phyloP scores from a whole-genome alignment of 2,329 filamentous ascomycete species.

The Teratosphaeria viscida region DNA sequence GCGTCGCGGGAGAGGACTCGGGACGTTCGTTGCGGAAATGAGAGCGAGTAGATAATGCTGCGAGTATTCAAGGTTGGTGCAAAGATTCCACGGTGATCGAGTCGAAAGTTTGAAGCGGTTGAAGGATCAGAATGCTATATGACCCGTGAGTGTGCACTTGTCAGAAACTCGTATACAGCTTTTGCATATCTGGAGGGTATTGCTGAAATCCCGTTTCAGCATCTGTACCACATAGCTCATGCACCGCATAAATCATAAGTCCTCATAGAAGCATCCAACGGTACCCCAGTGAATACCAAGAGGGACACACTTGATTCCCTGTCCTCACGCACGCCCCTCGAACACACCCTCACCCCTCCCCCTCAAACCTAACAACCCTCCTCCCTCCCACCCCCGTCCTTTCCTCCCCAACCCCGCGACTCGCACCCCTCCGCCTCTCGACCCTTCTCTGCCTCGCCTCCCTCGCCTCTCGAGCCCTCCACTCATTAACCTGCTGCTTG shows the following conservation, averaged over 20 bases:
- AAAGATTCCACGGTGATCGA: too few relatives aligned
- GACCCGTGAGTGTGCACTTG: too few relatives aligned
- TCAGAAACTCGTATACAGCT: too few relatives aligned
- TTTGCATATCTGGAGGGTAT: too few relatives aligned
- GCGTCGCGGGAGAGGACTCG: too few relatives aligned
- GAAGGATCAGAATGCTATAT: too few relatives aligned
- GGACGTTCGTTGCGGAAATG: too few relatives aligned
- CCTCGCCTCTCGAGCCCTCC: conserved; percentile 47
- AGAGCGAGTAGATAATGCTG: too few relatives aligned
- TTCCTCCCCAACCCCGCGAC: background rate
- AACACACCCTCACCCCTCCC: background rate
- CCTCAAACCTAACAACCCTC: conserved; percentile 7
- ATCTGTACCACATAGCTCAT: background rate
- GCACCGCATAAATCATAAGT: background rate
- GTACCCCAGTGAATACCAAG: background rate
- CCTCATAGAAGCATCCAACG: background rate
- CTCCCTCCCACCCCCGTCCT: conserved; percentile 2
- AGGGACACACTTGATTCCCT: too few relatives aligned
- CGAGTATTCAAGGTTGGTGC: too few relatives aligned
- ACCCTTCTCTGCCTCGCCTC: conserved; percentile 49
- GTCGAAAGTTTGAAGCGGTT: too few relatives aligned
- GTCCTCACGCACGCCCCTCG: background rate
- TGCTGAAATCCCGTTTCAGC: background rate
- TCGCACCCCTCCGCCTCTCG: conserved; percentile 35
- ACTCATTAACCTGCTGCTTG: conserved; percentile 49